Evolutionary conservation across 805 yeast genomes (phyloP), one percentile per base, ranked within the genome.

Genomic region (Candida ortonii): DNA sequence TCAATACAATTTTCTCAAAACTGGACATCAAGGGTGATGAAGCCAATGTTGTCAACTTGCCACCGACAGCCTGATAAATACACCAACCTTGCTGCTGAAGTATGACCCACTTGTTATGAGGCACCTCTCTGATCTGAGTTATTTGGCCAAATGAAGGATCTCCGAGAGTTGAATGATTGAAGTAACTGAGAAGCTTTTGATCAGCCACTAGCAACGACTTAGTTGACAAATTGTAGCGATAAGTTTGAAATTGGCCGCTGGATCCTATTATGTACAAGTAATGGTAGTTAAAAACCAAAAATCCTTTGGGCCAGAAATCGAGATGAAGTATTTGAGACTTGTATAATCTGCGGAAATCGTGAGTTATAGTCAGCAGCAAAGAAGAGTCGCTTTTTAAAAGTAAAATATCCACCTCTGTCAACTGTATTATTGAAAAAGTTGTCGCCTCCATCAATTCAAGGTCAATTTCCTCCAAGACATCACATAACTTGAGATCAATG

Each of bases 71-170:
- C 16, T 54, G 41, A 38, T 56, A 57, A 3, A 56, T 36, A 2
- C 44, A 34, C 61, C 61, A 58, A 10, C 63, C 63, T n/a, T 19
- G 18, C 21, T 56, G 58, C 25, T 58, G 63, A 9, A 49, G 22
- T 1, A 55, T 35, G 1, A 49, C 32, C 53, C 58, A 55, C 14
- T 40, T 38, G 12, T 38, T 31, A 3, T 16, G 13, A 8, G 38
- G 33, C 2, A 50, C 25, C 6, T 21, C 12, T 17, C 31, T 22
- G 1, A 55, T 38, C 16, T 46, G 44, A 3, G 36, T 18, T 1
- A 55, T 33, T n/a, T 38, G 44, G 4, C 62, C 61, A 30, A 38
- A 44, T 8, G 31, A 16, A 4, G 35, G 29, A 14, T 45, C 48
- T 3, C 56, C 53, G 9, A 53, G 21, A n/a, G 26, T 25, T 7